Evolutionary conservation across 345 rosid species (phyloP), one percentile per base, ranked within the genome.

Genomic region (Citrus sp.): DNA sequence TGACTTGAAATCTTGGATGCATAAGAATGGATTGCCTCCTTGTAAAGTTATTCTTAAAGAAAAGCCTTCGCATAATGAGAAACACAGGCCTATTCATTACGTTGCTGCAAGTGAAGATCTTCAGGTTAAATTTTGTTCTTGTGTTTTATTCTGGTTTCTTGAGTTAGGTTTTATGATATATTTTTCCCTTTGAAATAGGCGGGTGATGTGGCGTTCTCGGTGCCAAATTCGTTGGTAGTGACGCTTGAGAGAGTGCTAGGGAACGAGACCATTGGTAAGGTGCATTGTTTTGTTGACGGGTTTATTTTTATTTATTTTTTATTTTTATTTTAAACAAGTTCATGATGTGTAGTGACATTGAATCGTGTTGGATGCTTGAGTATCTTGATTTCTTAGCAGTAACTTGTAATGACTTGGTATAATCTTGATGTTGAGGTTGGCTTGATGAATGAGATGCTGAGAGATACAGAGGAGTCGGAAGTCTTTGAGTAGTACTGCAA

Each of bases 161-260:
- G 46, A 32, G 25, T 25, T 77, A 77, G 8, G 28, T 22, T 73
- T 28, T 42, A 59, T 71, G 22, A 72, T 46, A 3, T 71, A 9
- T 3, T 70, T 70, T 27, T 9, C n/a, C 58, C 24, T 56, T 77
- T 68, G 42, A 59, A 78, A 42, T 86, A 93, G 98, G 92, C 84
- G 19, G 98, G 96, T 25, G 99, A 91, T 75, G 94, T 90, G 67
- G 98, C 91, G 8, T 91, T 93, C 83, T 95, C 92, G 12, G 97
- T 95, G 78, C 97, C 97, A 24, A 85, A 91, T 81, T 89, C 97
- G 10, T 81, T 95, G 84, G 93, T 95, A 40, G 99, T 93, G 79
- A 95, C 99, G 27, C 93, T 95, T 3, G 99, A 93, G 82, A 90
- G 99, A 89, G 99, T 95, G 5, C 72, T 95, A 80, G 99, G 99